Evolutionary conservation across 139 green algal genomes (phyloP), one percentile per base, ranked within the genome.

Genomic region (Chlorella sp.): DNA sequence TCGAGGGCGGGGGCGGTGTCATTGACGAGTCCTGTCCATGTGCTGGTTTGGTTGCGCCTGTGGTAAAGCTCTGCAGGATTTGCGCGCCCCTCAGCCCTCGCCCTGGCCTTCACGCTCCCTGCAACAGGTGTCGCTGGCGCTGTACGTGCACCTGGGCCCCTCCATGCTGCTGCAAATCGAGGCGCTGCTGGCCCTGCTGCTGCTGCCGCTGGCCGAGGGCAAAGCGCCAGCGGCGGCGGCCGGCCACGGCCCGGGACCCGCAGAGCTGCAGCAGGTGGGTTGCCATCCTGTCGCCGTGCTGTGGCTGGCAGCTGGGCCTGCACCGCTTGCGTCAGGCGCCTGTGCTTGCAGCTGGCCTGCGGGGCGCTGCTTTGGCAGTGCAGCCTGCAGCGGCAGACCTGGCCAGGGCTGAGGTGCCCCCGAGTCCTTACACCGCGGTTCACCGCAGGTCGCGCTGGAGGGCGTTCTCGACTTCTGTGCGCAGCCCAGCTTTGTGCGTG

Each of bases 401-500:
- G n/a, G n/a, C n/a, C n/a, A n/a, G n/a, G n/a, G n/a, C n/a, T n/a
- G n/a, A n/a, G n/a, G n/a, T n/a, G n/a, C n/a, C n/a, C n/a, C n/a
- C n/a, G n/a, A n/a, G n/a, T n/a, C n/a, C n/a, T n/a, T 26, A 16
- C 51, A 54, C 8, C 46, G 11, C 51, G 51, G 13, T 24, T 24
- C 13, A 26, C 2, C 24, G 51, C 51, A 60, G 51, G 51, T 24
- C 4, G 97, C 97, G 30, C 84, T 99, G 72, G 97, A 99, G 89
- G 93, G 90, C 5, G 72, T 99, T 28, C 90, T 99, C 36, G 97
- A 99, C 87, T 93, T 99, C 24, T 95, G 91, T 92, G 6, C 64
- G 26, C 94, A 97, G 82, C 92, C 95, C 19, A 86, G 86, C 44
- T 99, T 99, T 85, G 85, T 97, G 51, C 88, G 92, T 38, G 93